Evolutionary conservation across 208 protist species (phyloP).

Genomic region (Leishmania martiniquensis): DNA sequence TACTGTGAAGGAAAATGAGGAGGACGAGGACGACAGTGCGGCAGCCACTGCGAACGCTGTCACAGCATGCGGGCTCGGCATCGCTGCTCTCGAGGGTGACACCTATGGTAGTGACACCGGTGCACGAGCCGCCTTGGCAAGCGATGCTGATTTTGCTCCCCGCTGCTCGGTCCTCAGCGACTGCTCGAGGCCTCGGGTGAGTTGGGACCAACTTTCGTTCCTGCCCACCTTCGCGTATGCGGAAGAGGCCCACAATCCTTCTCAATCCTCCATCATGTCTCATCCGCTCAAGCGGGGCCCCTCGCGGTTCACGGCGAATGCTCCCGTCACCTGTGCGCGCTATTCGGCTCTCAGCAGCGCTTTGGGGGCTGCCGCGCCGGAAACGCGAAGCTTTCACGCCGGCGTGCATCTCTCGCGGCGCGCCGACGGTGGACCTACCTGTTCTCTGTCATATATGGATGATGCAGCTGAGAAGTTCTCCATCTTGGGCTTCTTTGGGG

Average conservation of each 20-base stretch:
- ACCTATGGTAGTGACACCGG: background rate
- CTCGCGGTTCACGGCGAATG: background rate
- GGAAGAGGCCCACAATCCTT: background rate
- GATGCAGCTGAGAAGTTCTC: background rate
- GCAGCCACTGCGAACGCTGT: no score
- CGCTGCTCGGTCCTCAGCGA: background rate
- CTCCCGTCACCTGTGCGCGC: background rate
- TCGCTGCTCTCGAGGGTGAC: background rate
- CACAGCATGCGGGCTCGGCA: background rate
- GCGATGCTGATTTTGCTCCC: background rate
- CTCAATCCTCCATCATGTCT: background rate
- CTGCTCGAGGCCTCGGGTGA: background rate
- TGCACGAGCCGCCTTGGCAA: background rate
- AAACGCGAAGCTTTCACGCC: background rate
- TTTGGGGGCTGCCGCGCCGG: background rate
- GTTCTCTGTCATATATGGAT: background rate
- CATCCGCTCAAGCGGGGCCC: background rate
- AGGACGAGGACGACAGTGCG: background rate
- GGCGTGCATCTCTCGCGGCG: background rate
- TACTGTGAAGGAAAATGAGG: background rate
- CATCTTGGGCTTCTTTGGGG: background rate
- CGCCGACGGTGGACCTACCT: background rate
- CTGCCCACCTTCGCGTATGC: background rate
- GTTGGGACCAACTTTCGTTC: slow-evolving; percentile 3
- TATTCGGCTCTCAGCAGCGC: background rate